These are phyloP conservation scores for Pyrenochaeta sp. DNA, from an alignment of 2,329 filamentous ascomycete species.

Conservation along the genomic window DNA sequence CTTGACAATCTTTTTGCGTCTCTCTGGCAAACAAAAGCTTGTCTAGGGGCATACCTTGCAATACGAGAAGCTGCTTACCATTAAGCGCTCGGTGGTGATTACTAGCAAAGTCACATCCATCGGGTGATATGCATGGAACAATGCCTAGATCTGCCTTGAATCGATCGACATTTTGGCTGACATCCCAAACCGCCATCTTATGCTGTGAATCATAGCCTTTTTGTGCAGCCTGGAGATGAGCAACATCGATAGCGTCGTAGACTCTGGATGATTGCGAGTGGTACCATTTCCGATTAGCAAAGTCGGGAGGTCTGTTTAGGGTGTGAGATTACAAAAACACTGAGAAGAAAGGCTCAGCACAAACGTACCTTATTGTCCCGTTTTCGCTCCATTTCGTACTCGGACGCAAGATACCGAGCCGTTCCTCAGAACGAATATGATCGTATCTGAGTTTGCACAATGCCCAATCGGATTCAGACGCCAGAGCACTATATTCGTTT, in stretches of 20 bases:
- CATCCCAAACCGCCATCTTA: constrained; percentile 65
- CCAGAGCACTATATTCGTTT: constrained; percentile 44
- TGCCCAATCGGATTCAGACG: constrained; percentile 59
- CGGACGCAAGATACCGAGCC: constrained; percentile 64
- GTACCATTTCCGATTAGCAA: constrained; percentile 62
- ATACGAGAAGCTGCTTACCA: constrained; percentile 68
- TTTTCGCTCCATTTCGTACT: constrained; percentile 68
- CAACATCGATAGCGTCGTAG: constrained; percentile 72
- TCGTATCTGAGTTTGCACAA: constrained; percentile 69
- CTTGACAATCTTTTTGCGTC: constrained; percentile 64
- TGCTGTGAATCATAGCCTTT: constrained; percentile 65
- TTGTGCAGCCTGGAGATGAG: constrained; percentile 60
- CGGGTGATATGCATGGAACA: constrained; percentile 73
- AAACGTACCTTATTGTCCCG: constrained; percentile 53
- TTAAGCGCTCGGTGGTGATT: constrained; percentile 67
- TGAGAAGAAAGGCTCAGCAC: not conserved
- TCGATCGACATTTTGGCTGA: constrained; percentile 78
- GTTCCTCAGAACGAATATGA: constrained; percentile 59
- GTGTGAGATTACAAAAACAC: constrained; percentile 1
- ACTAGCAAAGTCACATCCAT: constrained; percentile 68
- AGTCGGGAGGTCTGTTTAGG: constrained; percentile 60
- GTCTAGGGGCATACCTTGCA: constrained; percentile 75
- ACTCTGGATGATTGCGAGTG: constrained; percentile 65
- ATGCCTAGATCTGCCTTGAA: constrained; percentile 64
- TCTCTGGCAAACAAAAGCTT: constrained; percentile 71